Evolutionary conservation across 2,329 filamentous ascomycete genomes (phyloP).

Genomic region (Colletotrichum echinochloae): DNA sequence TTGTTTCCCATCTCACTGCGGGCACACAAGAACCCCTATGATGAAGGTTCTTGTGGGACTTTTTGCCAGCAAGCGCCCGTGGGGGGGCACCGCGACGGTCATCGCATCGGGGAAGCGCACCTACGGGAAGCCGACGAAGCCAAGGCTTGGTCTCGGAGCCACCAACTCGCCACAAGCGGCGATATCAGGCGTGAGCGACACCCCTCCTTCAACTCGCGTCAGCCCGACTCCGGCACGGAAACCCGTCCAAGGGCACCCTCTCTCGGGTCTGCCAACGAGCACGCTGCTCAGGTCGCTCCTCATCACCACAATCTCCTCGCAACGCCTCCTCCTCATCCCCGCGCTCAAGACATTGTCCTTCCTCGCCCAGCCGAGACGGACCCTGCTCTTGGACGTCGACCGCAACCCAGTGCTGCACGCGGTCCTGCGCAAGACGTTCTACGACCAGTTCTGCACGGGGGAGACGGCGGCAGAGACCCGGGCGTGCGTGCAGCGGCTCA

Average conservation of each 20-base stretch:
- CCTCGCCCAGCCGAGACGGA: slow-evolving; percentile 51
- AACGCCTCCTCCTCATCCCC: slow-evolving; percentile 53
- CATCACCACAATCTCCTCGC: slow-evolving; percentile 60
- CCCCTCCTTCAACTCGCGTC: background rate
- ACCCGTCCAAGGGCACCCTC: slow-evolving; percentile 37
- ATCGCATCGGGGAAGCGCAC: slow-evolving; percentile 19
- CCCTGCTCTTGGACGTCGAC: slow-evolving; percentile 56
- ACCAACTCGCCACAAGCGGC: slow-evolving; percentile 27
- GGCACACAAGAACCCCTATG: background rate
- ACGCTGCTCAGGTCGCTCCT: slow-evolving; percentile 56
- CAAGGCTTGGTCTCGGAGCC: slow-evolving; percentile 25
- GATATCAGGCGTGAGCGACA: slow-evolving; percentile 10
- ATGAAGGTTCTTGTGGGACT: slow-evolving; percentile 28
- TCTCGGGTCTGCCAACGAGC: slow-evolving; percentile 49
- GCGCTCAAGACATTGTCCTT: slow-evolving; percentile 53
- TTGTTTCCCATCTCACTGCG: background rate
- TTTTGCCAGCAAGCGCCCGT: slow-evolving; percentile 27
- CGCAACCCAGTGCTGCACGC: slow-evolving; percentile 61
- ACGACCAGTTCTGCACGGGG: slow-evolving; percentile 68
- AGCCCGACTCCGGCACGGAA: background rate
- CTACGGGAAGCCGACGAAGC: slow-evolving; percentile 35
- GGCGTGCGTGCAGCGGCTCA: slow-evolving; percentile 56
- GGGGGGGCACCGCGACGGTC: slow-evolving; percentile 12
- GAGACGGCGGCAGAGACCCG: slow-evolving; percentile 60
- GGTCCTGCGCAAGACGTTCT: slow-evolving; percentile 63